Base-by-base conservation (phyloP, 2,329 filamentous ascomycete genomes). In the Claviceps quebecensis region DNA sequence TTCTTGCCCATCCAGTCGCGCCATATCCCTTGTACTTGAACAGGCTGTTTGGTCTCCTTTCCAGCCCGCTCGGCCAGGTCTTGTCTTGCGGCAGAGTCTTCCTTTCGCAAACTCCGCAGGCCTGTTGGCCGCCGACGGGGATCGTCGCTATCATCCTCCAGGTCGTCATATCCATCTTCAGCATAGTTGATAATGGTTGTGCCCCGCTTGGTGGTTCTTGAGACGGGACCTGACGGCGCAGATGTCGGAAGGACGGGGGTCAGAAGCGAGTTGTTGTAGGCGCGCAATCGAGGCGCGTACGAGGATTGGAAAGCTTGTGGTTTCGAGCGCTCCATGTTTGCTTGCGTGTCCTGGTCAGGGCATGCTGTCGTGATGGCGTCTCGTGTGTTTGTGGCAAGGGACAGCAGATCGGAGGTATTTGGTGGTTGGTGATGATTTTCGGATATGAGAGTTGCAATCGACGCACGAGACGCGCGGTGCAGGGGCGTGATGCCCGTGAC, bases 111-210 rank as follows among this genome's bases (percentile, higher is more conserved):
- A 61, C 85, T 96, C 59, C 90, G 83, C 66, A 96, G 66, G 5
- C 90, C 89, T 0, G 89, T 94, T 13, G 87, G 86, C 2, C 84
- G 83, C 56, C 91, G 83, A 56, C 87, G 79, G 54, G 79, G 75
- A 51, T 87, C 84, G 56, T 88, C 85, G 48, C 86, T 83, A 56
- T 88, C 86, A 52, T 83, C 78, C 39, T 81, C 78, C 52, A 79
- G 67, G 61, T 91, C 89, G 58, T 96, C 91, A 63, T 84, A 95
- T 46, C 90, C 90, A 65, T 97, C 91, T 65, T 98, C 93, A 23
- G 93, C 91, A 64, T 98, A 98, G 71, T 96, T 98, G 69, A 97
- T 93, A 56, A 91, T 87, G 37, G 87, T 93, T 2, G 93, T 97
- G 53, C 93, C 93, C 68, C 93, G 85, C 73, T 98, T 97, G 8